Percentiles rank a stretch among this genome's conserved stretches.
Evolutionary conservation across 306 rosid genomes (phyloP).

Genomic region (Casuarina cunninghamiana): DNA sequence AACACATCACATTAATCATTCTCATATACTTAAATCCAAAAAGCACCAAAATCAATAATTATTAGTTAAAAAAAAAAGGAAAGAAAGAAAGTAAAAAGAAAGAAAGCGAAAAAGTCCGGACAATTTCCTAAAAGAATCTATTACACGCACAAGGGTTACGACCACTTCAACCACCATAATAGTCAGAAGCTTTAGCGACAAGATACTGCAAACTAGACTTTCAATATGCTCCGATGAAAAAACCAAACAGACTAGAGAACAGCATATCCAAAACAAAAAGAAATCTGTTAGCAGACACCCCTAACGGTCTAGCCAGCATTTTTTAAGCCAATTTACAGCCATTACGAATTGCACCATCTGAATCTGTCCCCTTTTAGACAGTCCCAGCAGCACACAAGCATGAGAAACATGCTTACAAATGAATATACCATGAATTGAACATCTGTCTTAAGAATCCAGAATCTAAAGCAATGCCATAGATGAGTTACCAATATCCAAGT

Average conservation of each 20-base stretch:
- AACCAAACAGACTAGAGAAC: neutral
- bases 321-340: constrained; percentile 25
- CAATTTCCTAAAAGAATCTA: constrained; percentile 23
- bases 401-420: neutral
- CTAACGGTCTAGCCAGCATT: constrained; percentile 33
- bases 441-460: constrained; percentile 18
- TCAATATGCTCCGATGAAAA: neutral
- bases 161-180: constrained; percentile 16
- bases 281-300: constrained; percentile 29
- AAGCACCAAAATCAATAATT: constrained; percentile 26
- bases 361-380: constrained; percentile 32
- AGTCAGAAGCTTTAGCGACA: neutral
- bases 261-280: neutral
- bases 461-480: neutral
- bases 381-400: constrained; percentile 43
- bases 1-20: constrained; percentile 18
- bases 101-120: constrained; percentile 16
- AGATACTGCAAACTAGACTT: neutral
- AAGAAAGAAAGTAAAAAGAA: neutral
- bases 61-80: constrained; percentile 1
- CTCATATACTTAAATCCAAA: constrained; percentile 18
- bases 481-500: constrained; percentile 4
- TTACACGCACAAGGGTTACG: constrained; percentile 11
- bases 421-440: constrained; percentile 16
- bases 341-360: constrained; percentile 29